Conservation (phyloP, 2,329 filamentous ascomycete genomes). For the Coccinonectria pachysandricola region DNA sequence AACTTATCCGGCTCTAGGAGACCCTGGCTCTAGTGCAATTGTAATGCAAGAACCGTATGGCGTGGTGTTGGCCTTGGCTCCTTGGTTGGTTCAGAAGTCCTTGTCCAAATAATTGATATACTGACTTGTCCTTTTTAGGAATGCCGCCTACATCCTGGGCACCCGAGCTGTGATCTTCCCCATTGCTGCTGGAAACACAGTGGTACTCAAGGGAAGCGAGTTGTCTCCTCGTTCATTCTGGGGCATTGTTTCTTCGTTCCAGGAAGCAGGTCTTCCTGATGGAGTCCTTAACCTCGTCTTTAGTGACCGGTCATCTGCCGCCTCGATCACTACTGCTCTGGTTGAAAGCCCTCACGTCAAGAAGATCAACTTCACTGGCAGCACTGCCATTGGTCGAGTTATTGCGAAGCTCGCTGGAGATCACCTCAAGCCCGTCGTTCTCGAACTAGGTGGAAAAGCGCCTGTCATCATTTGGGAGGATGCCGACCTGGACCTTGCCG, state of each 20-base stretch:
- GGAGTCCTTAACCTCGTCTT: conserved; percentile 68
- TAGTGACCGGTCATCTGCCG: conserved; percentile 53
- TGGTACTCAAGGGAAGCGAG: conserved; percentile 64
- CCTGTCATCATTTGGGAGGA: conserved; percentile 71
- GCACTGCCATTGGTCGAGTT: conserved; percentile 61
- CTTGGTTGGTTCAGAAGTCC: conserved; percentile 48
- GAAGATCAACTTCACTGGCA: conserved; percentile 84
- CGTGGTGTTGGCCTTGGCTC: conserved; percentile 68
- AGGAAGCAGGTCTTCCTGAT: conserved; percentile 64
- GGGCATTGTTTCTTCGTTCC: conserved; percentile 52
- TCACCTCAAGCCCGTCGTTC: conserved; percentile 65
- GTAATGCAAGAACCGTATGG: conserved; percentile 69
- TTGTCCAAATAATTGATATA: neutral
- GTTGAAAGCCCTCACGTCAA: conserved; percentile 58
- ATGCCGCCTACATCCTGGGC: conserved; percentile 46
- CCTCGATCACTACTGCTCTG: conserved; percentile 54
- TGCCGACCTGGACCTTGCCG: conserved; percentile 64
- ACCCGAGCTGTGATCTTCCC: conserved; percentile 48
- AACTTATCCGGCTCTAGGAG: conserved; percentile 23
- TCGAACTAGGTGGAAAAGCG: conserved; percentile 79
- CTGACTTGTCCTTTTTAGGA: conserved; percentile 28
- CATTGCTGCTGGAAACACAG: conserved; percentile 69
- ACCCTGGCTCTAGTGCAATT: conserved; percentile 38
- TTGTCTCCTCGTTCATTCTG: conserved; percentile 53
- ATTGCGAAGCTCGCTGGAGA: conserved; percentile 61